These are phyloP conservation scores for Forsythia viridissima DNA, from an alignment of 257 asterid species.

Conservation along the genomic window DNA sequence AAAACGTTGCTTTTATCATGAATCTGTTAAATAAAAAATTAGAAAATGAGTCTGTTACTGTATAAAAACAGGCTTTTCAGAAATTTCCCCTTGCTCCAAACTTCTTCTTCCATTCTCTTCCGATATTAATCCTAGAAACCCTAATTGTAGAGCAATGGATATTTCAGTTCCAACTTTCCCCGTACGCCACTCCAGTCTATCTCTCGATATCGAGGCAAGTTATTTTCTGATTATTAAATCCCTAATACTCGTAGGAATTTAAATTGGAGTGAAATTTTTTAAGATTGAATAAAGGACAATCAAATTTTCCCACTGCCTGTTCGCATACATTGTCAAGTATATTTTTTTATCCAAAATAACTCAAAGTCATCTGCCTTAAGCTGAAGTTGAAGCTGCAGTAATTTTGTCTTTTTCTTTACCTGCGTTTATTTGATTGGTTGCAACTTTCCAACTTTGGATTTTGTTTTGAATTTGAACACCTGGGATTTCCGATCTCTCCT, in stretches of 20 bases:
- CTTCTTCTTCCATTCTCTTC: background rate
- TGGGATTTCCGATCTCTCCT: background rate
- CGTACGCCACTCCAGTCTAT: conserved; percentile 36
- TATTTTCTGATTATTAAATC: background rate
- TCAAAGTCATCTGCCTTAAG: background rate
- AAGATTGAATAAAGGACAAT: background rate
- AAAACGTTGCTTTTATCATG: no score
- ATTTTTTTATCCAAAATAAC: background rate
- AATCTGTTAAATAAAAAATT: no score
- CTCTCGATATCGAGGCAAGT: conserved; percentile 46
- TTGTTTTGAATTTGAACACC: background rate
- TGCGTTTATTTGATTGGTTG: background rate
- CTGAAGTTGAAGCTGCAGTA: background rate
- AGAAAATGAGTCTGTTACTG: no score
- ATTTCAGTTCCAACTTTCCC: conserved; percentile 36
- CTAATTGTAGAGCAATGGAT: conserved; percentile 28
- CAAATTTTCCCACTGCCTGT: background rate
- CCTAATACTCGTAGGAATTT: background rate
- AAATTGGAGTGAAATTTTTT: background rate
- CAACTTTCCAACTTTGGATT: background rate
- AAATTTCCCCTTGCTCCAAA: no score
- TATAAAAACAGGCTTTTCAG: no score
- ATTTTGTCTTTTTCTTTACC: background rate
- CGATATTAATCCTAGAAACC: background rate
- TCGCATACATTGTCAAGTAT: background rate